These are phyloP conservation scores for Boechera retrofracta DNA, from an alignment of 345 rosid species.

Conservation along the genomic window DNA sequence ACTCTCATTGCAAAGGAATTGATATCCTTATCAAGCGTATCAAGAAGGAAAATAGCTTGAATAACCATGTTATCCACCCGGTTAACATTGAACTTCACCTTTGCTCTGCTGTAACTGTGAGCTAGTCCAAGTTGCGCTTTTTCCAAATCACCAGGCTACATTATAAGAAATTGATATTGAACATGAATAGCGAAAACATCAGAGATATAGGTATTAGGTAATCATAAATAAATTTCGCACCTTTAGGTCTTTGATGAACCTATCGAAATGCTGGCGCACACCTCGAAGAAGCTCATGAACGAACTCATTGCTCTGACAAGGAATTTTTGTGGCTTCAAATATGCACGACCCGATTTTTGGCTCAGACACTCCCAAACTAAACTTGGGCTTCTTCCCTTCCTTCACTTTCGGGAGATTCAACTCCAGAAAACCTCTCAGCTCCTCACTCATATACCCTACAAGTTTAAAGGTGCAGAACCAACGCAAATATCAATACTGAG, in stretches of 20 bases:
- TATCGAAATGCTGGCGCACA: slow-evolving; percentile 77
- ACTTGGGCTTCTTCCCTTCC: slow-evolving; percentile 78
- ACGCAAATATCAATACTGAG: not conserved
- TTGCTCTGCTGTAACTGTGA: slow-evolving; percentile 96
- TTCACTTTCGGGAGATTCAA: slow-evolving; percentile 89
- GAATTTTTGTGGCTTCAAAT: slow-evolving; percentile 71
- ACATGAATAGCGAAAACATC: not conserved
- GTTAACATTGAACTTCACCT: slow-evolving; percentile 96
- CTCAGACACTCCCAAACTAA: slow-evolving; percentile 81
- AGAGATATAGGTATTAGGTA: not conserved
- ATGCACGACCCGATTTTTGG: slow-evolving; percentile 91
- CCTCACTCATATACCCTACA: slow-evolving; percentile 77
- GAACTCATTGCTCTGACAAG: slow-evolving; percentile 87
- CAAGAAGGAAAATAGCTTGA: slow-evolving; percentile 89
- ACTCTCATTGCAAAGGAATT: slow-evolving; percentile 92
- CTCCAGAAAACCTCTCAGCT: slow-evolving; percentile 83
- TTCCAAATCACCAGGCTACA: slow-evolving; percentile 86
- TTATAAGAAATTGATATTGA: not conserved
- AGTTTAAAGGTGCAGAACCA: not conserved
- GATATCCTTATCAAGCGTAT: slow-evolving; percentile 88
- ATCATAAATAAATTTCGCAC: slow-evolving; percentile 44
- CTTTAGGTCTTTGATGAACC: slow-evolving; percentile 90
- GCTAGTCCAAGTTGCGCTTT: slow-evolving; percentile 95
- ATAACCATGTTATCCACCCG: slow-evolving; percentile 94
- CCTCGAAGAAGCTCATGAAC: slow-evolving; percentile 92